phyloP scores from a whole-genome alignment of 805 yeast genomes.

The Ogataea nonfermentans region DNA sequence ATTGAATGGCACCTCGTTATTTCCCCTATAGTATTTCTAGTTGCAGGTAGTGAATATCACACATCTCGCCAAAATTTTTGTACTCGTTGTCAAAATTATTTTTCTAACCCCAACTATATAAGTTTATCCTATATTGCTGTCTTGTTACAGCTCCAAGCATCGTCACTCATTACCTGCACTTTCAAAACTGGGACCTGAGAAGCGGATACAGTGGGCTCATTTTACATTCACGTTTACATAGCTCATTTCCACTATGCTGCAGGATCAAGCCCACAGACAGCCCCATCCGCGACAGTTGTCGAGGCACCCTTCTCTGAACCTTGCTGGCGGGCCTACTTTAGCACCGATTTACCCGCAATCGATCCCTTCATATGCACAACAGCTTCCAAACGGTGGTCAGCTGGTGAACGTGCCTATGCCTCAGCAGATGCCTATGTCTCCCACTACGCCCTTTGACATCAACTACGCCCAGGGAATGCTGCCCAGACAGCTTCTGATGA shows the following conservation, averaged over 20 bases:
- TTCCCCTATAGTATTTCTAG: too few species aligned
- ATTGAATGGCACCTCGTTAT: too few species aligned
- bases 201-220: too few species aligned
- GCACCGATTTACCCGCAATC: constrained; percentile 2
- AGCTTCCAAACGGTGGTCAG: constrained; percentile 18
- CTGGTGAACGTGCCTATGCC: constrained; percentile 17
- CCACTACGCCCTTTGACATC: constrained; percentile 58
- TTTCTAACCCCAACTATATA: too few species aligned
- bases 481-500: constrained; percentile 58
- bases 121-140: too few species aligned
- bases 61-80: too few species aligned
- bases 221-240: not conserved
- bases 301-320: constrained; percentile 6
- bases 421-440: constrained; percentile 27
- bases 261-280: constrained; percentile 7
- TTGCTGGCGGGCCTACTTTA: not conserved
- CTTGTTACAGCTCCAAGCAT: too few species aligned
- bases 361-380: constrained; percentile 12
- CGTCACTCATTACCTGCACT: too few species aligned
- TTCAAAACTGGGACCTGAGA: too few species aligned
- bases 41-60: too few species aligned
- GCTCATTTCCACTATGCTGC: constrained; percentile 4
- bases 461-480: constrained; percentile 59
- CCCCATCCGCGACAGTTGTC: constrained; percentile 8
- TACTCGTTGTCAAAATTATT: too few species aligned